Evolutionary conservation across 1,284 basidiomycete species (phyloP).

Genomic region (Moesziomyces antarcticus): DNA sequence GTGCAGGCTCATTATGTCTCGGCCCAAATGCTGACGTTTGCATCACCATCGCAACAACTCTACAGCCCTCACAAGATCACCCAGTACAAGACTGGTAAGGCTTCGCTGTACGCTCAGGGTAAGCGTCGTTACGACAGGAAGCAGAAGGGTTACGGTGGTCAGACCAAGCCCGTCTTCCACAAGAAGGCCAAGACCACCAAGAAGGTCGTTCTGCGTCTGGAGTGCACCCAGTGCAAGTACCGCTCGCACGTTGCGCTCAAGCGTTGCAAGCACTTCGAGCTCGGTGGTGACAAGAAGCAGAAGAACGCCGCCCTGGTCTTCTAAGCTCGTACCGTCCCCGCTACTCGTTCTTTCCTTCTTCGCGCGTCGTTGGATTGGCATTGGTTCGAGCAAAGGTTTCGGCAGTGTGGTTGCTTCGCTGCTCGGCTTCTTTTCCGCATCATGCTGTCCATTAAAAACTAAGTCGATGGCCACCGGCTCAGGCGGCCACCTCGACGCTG

Average conservation of each 20-base stretch:
- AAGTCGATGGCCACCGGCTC: too few relatives aligned
- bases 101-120: constrained; percentile 80
- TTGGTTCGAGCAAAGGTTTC: constrained; percentile 6
- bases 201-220: constrained; percentile 97
- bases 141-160: constrained; percentile 99
- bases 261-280: constrained; percentile 99
- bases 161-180: constrained; percentile 99
- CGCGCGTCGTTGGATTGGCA: constrained; percentile 1
- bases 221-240: constrained; percentile 99
- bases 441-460: constrained; percentile 13
- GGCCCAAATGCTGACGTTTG: constrained; percentile 10
- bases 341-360: not conserved
- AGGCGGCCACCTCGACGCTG: constrained; percentile 15
- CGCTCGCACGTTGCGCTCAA: constrained; percentile 82
- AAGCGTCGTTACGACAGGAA: constrained; percentile 99
- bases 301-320: constrained; percentile 93
- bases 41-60: not conserved
- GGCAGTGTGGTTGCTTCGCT: constrained; percentile 1
- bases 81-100: constrained; percentile 69
- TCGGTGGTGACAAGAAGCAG: constrained; percentile 99
- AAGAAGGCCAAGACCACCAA: constrained; percentile 92
- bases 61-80: constrained; percentile 68
- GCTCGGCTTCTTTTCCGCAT: not conserved
- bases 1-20: too few relatives aligned
- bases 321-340: constrained; percentile 60